A percentile compares a stretch with the other conserved stretches of the same genome.
Conservation (phyloP, 2,329 filamentous ascomycete genomes). For the Microdochium bolleyi region DNA sequence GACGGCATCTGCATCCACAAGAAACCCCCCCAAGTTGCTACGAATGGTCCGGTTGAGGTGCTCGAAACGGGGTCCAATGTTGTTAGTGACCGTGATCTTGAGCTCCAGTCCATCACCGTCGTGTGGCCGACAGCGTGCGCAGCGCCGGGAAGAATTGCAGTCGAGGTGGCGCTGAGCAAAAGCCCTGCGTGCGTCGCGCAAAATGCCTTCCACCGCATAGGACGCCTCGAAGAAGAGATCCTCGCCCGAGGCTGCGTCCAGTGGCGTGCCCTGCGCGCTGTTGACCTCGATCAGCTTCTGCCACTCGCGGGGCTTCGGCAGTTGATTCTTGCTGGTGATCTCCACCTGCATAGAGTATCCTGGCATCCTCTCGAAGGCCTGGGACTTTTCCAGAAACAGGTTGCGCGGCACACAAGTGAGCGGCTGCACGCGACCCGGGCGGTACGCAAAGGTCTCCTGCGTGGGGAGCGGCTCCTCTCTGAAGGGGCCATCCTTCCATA, state of each 20-base stretch:
- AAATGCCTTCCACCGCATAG: constrained; percentile 29
- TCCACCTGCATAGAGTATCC: constrained; percentile 41
- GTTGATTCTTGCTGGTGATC: constrained; percentile 32
- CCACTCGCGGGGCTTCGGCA: constrained; percentile 24
- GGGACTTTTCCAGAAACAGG: constrained; percentile 33
- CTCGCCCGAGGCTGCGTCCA: constrained; percentile 37
- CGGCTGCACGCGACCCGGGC: constrained; percentile 31
- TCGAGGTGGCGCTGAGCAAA: constrained; percentile 29
- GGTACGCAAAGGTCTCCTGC: constrained; percentile 30
- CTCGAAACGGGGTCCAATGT: constrained; percentile 37
- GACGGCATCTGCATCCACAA: constrained; percentile 25
- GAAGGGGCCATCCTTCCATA: constrained; percentile 36
- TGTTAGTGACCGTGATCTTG: constrained; percentile 37
- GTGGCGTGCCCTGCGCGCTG: constrained; percentile 38
- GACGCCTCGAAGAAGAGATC: constrained; percentile 36
- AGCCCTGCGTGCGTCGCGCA: constrained; percentile 30
- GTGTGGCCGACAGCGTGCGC: constrained; percentile 27
- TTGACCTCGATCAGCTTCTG: constrained; percentile 31
- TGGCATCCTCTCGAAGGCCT: constrained; percentile 36
- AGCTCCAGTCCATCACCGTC: constrained; percentile 37
- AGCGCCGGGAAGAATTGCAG: constrained; percentile 26
- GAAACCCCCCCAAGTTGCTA: background rate
- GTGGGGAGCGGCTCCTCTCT: constrained; percentile 26
- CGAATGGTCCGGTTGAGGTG: constrained; percentile 33
- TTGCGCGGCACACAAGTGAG: constrained; percentile 37